Evolutionary conservation across 2,329 filamentous ascomycete genomes (phyloP).

Genomic region (Cladosporium cucumerinum): DNA sequence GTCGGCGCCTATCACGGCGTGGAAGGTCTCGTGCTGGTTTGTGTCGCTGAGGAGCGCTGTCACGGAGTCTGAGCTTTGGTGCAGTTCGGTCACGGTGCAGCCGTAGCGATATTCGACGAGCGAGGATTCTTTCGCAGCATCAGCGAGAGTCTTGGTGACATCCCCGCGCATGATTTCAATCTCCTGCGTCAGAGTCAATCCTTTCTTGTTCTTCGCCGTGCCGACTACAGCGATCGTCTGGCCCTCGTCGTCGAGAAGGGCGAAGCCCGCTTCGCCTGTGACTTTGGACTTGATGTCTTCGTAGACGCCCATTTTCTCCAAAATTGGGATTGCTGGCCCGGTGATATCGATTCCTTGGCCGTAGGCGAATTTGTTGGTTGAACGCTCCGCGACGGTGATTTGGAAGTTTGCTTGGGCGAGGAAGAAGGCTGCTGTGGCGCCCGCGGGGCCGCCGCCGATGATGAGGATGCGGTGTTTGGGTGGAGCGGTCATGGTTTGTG

Average conservation of each 20-base stretch:
- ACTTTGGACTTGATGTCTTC: conserved; percentile 25
- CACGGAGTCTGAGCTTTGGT: conserved; percentile 7
- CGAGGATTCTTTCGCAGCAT: conserved; percentile 20
- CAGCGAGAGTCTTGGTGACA: conserved; percentile 44
- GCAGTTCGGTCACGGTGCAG: conserved; percentile 17
- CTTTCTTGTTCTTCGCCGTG: background rate
- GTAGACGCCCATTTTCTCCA: conserved; percentile 28
- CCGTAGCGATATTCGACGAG: conserved; percentile 19
- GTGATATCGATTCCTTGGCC: conserved; percentile 33
- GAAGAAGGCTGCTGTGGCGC: conserved; percentile 27
- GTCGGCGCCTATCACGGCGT: conserved; percentile 33
- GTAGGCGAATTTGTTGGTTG: conserved; percentile 12
- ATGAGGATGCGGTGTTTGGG: conserved; percentile 20
- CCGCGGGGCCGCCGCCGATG: conserved; percentile 27
- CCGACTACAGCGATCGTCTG: conserved; percentile 20
- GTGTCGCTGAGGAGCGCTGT: conserved; percentile 18
- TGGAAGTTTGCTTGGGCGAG: conserved; percentile 22
- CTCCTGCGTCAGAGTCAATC: conserved; percentile 22
- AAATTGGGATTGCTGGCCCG: conserved; percentile 25
- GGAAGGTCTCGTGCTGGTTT: conserved; percentile 19
- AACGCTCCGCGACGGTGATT: conserved; percentile 28
- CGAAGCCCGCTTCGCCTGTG: conserved; percentile 29
- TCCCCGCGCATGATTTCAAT: conserved; percentile 47
- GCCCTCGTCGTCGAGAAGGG: conserved; percentile 27
- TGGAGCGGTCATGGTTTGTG: background rate